A percentile compares a stretch with the other conserved stretches of the same genome.
These are phyloP conservation scores for Trametes elegans DNA, from an alignment of 768 basidiomycete genomes.

Conservation along the genomic window DNA sequence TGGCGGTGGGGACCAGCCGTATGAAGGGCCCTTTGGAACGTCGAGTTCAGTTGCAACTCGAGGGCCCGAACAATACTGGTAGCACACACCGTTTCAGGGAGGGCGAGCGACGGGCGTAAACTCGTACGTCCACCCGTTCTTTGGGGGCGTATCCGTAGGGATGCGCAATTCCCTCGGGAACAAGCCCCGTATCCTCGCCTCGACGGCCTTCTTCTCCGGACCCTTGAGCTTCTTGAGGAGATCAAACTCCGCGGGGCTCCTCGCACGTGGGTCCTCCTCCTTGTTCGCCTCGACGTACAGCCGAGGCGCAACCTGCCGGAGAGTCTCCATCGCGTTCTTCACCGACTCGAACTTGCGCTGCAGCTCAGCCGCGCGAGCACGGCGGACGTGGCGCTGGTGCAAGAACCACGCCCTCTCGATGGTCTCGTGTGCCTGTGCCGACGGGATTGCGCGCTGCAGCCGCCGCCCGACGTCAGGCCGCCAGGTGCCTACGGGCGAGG, in stretches of 20 bases:
- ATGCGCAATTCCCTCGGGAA: slow-evolving; percentile 87
- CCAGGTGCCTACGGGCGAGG: slow-evolving; percentile 82
- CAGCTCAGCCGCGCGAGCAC: slow-evolving; percentile 65
- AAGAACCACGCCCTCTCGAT: slow-evolving; percentile 90
- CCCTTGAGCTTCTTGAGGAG: slow-evolving; percentile 59
- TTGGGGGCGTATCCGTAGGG: slow-evolving; percentile 83
- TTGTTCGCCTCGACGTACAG: slow-evolving; percentile 73
- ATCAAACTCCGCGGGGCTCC: slow-evolving; percentile 55
- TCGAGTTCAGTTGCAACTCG: neutral
- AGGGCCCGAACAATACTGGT: neutral
- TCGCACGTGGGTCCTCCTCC: slow-evolving; percentile 68
- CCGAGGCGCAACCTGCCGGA: slow-evolving; percentile 53
- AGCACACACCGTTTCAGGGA: slow-evolving; percentile 11
- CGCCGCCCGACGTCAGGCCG: slow-evolving; percentile 75
- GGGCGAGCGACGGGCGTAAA: slow-evolving; percentile 52
- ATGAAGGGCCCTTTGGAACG: neutral
- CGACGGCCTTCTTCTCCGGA: slow-evolving; percentile 66
- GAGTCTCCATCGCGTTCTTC: slow-evolving; percentile 81
- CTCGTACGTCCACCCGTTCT: slow-evolving; percentile 83
- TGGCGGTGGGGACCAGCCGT: neutral
- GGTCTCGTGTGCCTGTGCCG: slow-evolving; percentile 86
- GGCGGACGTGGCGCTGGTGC: slow-evolving; percentile 71
- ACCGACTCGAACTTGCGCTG: slow-evolving; percentile 79
- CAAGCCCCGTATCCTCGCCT: slow-evolving; percentile 75
- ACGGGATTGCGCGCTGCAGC: slow-evolving; percentile 82